These are phyloP conservation scores for Yarrowia bubula DNA, from an alignment of 805 yeast genomes.

Conservation along the genomic window DNA sequence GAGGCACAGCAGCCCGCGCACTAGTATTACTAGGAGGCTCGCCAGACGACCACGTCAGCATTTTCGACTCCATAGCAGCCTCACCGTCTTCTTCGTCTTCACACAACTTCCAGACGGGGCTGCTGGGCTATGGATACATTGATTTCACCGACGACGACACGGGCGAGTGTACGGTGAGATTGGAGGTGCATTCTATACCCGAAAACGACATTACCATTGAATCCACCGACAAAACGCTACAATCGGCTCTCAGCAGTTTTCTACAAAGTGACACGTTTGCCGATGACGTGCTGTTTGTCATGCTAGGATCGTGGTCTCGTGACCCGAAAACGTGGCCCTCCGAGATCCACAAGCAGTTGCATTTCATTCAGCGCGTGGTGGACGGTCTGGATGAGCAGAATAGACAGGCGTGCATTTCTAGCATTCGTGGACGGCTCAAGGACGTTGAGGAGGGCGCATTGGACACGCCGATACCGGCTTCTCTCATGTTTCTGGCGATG, in stretches of 20 bases:
- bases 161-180: slow-evolving; percentile 10
- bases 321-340: slow-evolving; percentile 12
- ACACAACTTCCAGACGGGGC: slow-evolving; percentile 10
- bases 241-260: slow-evolving; percentile 3
- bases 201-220: slow-evolving; percentile 11
- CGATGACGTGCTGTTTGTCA: slow-evolving; percentile 18
- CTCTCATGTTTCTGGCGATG: slow-evolving; percentile 16
- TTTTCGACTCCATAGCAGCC: slow-evolving; percentile 10
- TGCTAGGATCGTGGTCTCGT: slow-evolving; percentile 8
- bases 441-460: slow-evolving; percentile 1
- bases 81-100: background rate
- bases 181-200: slow-evolving; percentile 18
- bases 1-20: slow-evolving; percentile 1
- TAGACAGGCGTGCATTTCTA: slow-evolving; percentile 18
- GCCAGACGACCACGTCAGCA: slow-evolving; percentile 16
- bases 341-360: background rate
- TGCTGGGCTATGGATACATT: slow-evolving; percentile 23
- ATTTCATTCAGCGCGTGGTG: slow-evolving; percentile 6
- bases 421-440: slow-evolving; percentile 9
- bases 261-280: slow-evolving; percentile 11
- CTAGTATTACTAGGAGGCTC: slow-evolving; percentile 19
- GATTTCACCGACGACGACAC: slow-evolving; percentile 19
- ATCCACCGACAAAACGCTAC: slow-evolving; percentile 1
- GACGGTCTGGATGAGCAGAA: background rate
- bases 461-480: slow-evolving; percentile 16